Conservation (phyloP, 768 basidiomycete species). For the Saitozyma podzolica region DNA sequence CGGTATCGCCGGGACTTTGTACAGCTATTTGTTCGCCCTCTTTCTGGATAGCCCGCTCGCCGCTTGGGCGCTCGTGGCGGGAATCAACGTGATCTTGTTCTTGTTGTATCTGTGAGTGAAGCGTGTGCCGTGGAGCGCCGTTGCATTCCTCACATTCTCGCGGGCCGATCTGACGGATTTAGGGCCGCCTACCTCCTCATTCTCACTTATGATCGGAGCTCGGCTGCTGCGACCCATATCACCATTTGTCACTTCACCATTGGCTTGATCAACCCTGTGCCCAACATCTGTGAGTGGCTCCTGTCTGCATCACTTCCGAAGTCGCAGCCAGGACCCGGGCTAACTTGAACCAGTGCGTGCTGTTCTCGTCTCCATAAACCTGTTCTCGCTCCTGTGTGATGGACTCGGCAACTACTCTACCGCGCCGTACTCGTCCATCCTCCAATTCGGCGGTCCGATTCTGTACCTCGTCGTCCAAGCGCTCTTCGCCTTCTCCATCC, state of each 20-base stretch:
- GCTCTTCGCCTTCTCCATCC: constrained; percentile 62
- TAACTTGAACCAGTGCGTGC: constrained; percentile 60
- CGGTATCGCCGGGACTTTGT: constrained; percentile 72
- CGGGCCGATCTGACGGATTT: constrained; percentile 49
- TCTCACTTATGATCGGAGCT: constrained; percentile 69
- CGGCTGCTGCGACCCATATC: constrained; percentile 60
- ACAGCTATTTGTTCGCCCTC: constrained; percentile 67
- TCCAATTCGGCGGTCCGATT: constrained; percentile 72
- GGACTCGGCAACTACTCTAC: constrained; percentile 58
- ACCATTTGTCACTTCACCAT: constrained; percentile 70
- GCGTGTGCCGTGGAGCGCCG: neutral
- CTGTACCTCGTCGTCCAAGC: constrained; percentile 67
- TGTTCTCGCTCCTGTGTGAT: constrained; percentile 72
- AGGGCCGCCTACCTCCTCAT: constrained; percentile 69
- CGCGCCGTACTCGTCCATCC: constrained; percentile 60
- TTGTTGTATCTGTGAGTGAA: constrained; percentile 57
- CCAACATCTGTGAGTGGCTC: constrained; percentile 41
- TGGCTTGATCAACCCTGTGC: constrained; percentile 68
- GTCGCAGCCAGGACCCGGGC: neutral
- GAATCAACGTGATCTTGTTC: constrained; percentile 71
- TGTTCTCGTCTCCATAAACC: constrained; percentile 71
- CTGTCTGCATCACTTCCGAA: neutral
- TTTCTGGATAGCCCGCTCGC: constrained; percentile 67
- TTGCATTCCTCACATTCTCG: neutral
- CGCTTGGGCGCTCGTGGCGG: constrained; percentile 71